A percentile compares a stretch with the other conserved stretches of the same genome.
Conservation (phyloP, 176 grass and related monocot species). For the Tuctoria greenei region DNA sequence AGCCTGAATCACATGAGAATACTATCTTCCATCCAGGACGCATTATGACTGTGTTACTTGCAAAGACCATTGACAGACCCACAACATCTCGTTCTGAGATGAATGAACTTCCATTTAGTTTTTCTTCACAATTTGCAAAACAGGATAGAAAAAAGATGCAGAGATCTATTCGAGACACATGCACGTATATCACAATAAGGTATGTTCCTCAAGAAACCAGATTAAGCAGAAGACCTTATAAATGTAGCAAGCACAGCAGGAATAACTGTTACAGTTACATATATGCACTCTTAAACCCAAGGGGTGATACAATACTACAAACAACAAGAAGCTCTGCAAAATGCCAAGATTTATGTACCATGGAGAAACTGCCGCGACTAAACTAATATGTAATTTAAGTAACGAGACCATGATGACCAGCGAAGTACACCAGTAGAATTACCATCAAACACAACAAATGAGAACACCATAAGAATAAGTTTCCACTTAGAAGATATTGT, state of each 20-base stretch:
- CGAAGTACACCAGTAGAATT: background rate
- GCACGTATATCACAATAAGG: slow-evolving; percentile 10
- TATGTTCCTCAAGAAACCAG: background rate
- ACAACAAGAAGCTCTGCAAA: background rate
- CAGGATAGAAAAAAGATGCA: background rate
- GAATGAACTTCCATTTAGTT: background rate
- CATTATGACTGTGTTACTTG: slow-evolving; percentile 21
- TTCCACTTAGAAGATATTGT: slow-evolving; percentile 7
- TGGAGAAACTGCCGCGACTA: slow-evolving; percentile 4
- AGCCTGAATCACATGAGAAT: background rate
- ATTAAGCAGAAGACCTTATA: background rate
- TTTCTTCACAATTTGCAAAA: slow-evolving; percentile 12
- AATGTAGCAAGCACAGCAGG: slow-evolving; percentile 10
- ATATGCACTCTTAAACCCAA: background rate
- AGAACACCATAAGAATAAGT: background rate
- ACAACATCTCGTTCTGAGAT: slow-evolving; percentile 3
- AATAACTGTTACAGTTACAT: background rate
- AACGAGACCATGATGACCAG: background rate
- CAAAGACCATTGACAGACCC: background rate
- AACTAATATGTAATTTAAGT: slow-evolving; percentile 15
- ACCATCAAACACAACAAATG: background rate
- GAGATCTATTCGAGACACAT: slow-evolving; percentile 25
- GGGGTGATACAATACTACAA: background rate
- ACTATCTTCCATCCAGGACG: background rate
- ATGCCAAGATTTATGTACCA: background rate